Conservation (phyloP, 352 stramenopile species). For the Saprolegnia diclina region DNA sequence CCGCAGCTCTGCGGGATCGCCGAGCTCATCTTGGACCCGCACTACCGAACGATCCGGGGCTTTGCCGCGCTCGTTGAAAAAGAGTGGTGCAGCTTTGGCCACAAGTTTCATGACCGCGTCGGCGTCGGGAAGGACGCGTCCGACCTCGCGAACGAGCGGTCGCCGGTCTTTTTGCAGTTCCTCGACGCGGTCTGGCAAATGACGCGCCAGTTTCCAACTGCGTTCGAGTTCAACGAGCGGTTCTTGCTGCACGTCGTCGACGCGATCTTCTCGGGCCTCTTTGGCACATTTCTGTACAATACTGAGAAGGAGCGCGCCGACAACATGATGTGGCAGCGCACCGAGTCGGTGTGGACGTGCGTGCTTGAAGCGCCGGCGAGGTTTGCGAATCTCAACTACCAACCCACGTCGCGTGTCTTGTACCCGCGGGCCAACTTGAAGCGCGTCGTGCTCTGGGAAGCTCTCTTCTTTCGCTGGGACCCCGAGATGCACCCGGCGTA, state of each 20-base stretch:
- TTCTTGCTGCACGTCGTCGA: slow-evolving; percentile 77
- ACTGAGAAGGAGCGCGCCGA: slow-evolving; percentile 77
- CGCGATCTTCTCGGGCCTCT: slow-evolving; percentile 69
- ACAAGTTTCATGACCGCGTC: slow-evolving; percentile 85
- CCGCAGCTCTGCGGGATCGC: slow-evolving; percentile 73
- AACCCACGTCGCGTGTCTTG: slow-evolving; percentile 68
- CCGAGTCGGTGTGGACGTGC: slow-evolving; percentile 76
- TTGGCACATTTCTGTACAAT: slow-evolving; percentile 82
- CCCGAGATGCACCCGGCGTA: slow-evolving; percentile 79
- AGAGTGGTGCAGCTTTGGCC: slow-evolving; percentile 85
- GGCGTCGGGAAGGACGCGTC: slow-evolving; percentile 73
- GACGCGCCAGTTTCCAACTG: slow-evolving; percentile 81
- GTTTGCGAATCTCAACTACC: slow-evolving; percentile 72
- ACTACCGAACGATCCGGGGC: slow-evolving; percentile 78
- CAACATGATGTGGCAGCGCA: slow-evolving; percentile 81
- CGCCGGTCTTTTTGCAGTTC: slow-evolving; percentile 83
- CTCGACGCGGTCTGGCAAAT: slow-evolving; percentile 85
- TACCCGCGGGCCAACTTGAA: slow-evolving; percentile 84
- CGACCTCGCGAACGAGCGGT: slow-evolving; percentile 76
- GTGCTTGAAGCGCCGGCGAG: slow-evolving; percentile 60
- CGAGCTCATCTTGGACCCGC: slow-evolving; percentile 80
- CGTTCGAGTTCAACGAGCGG: slow-evolving; percentile 86
- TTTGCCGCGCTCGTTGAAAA: slow-evolving; percentile 83
- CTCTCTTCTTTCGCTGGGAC: slow-evolving; percentile 84
- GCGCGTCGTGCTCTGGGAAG: slow-evolving; percentile 78